Conservation (phyloP, 2,329 filamentous ascomycete species). For the Penicillium sp. region DNA sequence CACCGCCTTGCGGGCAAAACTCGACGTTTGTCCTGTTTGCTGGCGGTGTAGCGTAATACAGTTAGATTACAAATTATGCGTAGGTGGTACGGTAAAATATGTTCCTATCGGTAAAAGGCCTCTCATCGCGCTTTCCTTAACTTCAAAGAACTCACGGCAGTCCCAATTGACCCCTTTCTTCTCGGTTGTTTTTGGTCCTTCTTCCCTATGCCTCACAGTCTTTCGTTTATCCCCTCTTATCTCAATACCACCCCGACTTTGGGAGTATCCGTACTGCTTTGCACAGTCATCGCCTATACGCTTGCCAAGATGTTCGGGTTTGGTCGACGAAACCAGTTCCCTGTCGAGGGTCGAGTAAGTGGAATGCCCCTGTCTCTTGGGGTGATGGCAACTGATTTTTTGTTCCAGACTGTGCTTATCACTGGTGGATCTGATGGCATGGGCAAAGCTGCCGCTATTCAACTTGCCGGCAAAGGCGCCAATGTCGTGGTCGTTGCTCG, state of each 20-base stretch:
- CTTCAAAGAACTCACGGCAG: conserved; percentile 3
- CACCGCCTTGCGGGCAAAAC: conserved; percentile 27
- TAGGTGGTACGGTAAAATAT: conserved; percentile 1
- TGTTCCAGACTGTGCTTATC: conserved; percentile 69
- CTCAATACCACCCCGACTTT: conserved; percentile 24
- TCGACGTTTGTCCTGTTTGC: conserved; percentile 24
- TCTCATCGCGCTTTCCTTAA: conserved; percentile 8
- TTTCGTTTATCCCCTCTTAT: conserved; percentile 17
- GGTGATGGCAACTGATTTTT: conserved; percentile 10
- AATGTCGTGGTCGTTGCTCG: conserved; percentile 82
- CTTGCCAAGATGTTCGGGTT: conserved; percentile 40
- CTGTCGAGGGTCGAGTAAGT: conserved; percentile 74
- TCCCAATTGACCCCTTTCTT: conserved; percentile 5
- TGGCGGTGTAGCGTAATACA: conserved; percentile 8
- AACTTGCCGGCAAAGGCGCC: conserved; percentile 77
- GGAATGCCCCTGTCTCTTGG: not conserved
- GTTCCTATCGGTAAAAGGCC: conserved; percentile 4
- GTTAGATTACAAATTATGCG: conserved; percentile 5
- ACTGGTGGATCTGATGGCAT: conserved; percentile 93
- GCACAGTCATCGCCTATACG: conserved; percentile 32
- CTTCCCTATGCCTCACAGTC: conserved; percentile 21
- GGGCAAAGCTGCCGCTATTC: conserved; percentile 68
- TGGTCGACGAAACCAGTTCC: conserved; percentile 64
- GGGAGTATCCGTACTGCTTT: conserved; percentile 31
- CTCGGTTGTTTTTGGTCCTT: conserved; percentile 9